Conservation (phyloP, 805 yeast species). For the Kazachstania psychrophila region DNA sequence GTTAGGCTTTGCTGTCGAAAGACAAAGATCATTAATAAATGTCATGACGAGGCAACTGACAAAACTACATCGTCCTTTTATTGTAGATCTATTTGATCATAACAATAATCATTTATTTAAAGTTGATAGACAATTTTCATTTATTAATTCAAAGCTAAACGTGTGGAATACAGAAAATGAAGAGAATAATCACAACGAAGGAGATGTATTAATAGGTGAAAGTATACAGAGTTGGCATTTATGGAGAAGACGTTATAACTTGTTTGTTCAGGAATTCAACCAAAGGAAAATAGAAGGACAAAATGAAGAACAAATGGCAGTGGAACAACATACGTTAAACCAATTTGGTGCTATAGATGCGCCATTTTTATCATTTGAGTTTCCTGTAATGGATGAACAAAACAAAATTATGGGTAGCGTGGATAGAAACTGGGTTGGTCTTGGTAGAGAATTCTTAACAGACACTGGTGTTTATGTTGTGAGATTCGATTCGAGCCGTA, state of each 20-base stretch:
- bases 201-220: slow-evolving; percentile 60
- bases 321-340: slow-evolving; percentile 32
- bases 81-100: slow-evolving; percentile 60
- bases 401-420: slow-evolving; percentile 63
- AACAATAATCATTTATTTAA: slow-evolving; percentile 52
- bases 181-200: slow-evolving; percentile 13
- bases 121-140: slow-evolving; percentile 74
- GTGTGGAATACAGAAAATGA: slow-evolving; percentile 24
- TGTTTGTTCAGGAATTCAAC: slow-evolving; percentile 38
- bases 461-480: slow-evolving; percentile 90
- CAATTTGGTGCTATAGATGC: slow-evolving; percentile 88
- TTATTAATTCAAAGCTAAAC: slow-evolving; percentile 82
- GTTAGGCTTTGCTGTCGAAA: slow-evolving; percentile 74
- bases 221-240: slow-evolving; percentile 89
- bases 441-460: slow-evolving; percentile 85
- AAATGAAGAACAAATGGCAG: slow-evolving; percentile 22
- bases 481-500: slow-evolving; percentile 61
- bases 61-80: slow-evolving; percentile 78
- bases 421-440: slow-evolving; percentile 90
- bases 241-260: slow-evolving; percentile 83
- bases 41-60: slow-evolving; percentile 75
- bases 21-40: slow-evolving; percentile 61
- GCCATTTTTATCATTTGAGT: slow-evolving; percentile 77
- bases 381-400: slow-evolving; percentile 57
- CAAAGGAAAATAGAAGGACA: slow-evolving; percentile 27